Conservation (phyloP, 306 rosid genomes). For the Rosa multiflora region DNA sequence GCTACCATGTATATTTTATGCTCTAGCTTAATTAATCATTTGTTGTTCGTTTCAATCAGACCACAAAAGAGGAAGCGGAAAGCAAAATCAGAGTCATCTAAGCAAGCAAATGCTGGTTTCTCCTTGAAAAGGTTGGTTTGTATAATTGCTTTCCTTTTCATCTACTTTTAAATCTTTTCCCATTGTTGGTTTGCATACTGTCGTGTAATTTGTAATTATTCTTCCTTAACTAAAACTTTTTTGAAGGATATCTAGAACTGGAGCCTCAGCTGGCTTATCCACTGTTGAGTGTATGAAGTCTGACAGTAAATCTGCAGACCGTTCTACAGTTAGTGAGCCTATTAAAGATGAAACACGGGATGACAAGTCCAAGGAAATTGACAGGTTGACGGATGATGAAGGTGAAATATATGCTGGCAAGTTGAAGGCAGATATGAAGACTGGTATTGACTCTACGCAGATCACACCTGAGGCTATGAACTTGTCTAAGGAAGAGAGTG, state of each 20-base stretch:
- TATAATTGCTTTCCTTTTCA: conserved; percentile 3
- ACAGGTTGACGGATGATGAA: conserved; percentile 10
- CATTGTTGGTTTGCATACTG: neutral
- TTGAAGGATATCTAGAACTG: conserved; percentile 24
- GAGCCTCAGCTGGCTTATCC: conserved; percentile 25
- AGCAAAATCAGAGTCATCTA: conserved; percentile 12
- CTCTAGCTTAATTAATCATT: conserved; percentile 11
- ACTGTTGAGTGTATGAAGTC: conserved; percentile 18
- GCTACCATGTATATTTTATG: neutral
- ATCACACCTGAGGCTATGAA: conserved; percentile 6
- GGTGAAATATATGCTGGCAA: conserved; percentile 18
- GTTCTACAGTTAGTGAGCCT: conserved; percentile 12
- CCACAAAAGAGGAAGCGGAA: conserved; percentile 31
- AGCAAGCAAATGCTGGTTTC: conserved; percentile 20
- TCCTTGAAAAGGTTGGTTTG: conserved; percentile 34
- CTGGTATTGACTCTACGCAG: conserved; percentile 19
- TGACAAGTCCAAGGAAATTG: conserved; percentile 19
- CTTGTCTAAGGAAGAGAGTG: conserved; percentile 7
- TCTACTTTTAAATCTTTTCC: neutral
- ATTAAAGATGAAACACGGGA: conserved; percentile 16
- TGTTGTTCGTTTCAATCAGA: conserved; percentile 42
- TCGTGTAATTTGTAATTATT: conserved; percentile 3
- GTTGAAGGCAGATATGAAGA: conserved; percentile 25
- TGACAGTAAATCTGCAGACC: conserved; percentile 17
- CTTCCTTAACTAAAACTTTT: conserved; percentile 18